These are phyloP conservation scores for Fermentozyma sake DNA, from an alignment of 1,139 yeast species.

Conservation along the genomic window DNA sequence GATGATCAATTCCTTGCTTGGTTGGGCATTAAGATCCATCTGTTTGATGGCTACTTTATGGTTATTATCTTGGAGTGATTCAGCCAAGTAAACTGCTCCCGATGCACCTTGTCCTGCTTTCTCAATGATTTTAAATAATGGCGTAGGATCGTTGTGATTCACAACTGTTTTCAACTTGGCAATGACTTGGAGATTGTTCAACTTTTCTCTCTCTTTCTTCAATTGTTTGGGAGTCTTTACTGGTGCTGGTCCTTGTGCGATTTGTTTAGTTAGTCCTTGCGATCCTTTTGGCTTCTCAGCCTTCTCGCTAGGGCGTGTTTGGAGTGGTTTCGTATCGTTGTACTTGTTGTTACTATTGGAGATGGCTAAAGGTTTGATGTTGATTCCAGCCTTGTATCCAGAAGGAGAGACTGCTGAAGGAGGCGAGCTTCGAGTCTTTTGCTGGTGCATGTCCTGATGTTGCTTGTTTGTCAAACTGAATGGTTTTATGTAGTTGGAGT, in stretches of 20 bases:
- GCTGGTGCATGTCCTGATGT: no score
- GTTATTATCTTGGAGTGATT: constrained; percentile 36
- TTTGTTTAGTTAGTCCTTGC: no score
- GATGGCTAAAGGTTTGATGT: constrained; percentile 10
- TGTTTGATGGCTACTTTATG: constrained; percentile 84
- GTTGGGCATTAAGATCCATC: constrained; percentile 90
- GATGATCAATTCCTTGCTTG: constrained; percentile 86
- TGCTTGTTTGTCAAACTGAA: no score
- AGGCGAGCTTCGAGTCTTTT: no score
- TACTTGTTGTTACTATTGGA: constrained; percentile 1
- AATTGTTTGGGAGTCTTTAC: constrained; percentile 40
- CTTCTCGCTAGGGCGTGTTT: no score
- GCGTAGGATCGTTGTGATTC: constrained; percentile 76
- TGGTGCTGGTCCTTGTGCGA: constrained; percentile 22
- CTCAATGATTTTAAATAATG: constrained; percentile 79
- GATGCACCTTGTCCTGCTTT: constrained; percentile 99
- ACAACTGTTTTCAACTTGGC: constrained; percentile 83
- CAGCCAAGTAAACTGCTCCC: constrained; percentile 91
- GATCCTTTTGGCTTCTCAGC: constrained; percentile 1
- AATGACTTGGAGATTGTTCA: constrained; percentile 85
- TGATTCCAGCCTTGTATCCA: no score
- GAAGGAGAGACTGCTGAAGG: no score
- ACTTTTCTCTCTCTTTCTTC: constrained; percentile 63
- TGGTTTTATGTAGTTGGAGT: no score
- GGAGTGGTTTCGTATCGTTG: constrained; percentile 1